Evolutionary conservation across 1,139 yeast species (phyloP).

Genomic region (Candida sp.): DNA sequence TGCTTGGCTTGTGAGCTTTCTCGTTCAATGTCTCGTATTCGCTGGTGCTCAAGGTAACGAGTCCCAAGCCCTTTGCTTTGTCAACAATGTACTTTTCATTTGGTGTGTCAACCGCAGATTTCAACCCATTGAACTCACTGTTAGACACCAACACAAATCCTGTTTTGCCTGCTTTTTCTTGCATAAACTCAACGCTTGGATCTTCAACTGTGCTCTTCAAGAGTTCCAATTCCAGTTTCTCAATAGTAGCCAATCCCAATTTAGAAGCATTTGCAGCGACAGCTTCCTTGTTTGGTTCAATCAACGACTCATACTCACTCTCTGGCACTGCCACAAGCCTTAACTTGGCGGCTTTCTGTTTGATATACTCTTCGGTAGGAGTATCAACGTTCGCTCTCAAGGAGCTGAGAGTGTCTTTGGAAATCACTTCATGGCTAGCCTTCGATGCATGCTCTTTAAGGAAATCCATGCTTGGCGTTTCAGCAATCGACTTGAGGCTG

Average conservation of each 20-base stretch:
- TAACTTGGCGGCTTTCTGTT: constrained; percentile 15
- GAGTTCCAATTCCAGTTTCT: constrained; percentile 14
- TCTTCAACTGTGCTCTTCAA: constrained; percentile 11
- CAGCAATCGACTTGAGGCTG: constrained; percentile 6
- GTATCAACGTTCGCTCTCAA: constrained; percentile 21
- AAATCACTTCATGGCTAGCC: constrained; percentile 15
- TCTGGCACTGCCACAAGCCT: constrained; percentile 25
- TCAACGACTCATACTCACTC: constrained; percentile 24
- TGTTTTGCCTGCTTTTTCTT: constrained; percentile 20
- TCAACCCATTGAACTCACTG: constrained; percentile 18
- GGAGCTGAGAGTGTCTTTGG: constrained; percentile 17
- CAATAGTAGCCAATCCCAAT: constrained; percentile 19
- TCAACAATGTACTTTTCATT: constrained; percentile 24
- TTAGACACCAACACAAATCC: constrained; percentile 22
- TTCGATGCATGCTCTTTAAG: constrained; percentile 18
- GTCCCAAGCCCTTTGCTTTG: constrained; percentile 19
- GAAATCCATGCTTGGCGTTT: constrained; percentile 24
- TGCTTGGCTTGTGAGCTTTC: constrained; percentile 15
- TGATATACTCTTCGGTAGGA: constrained; percentile 30
- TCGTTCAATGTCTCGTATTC: constrained; percentile 14
- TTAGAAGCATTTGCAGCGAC: constrained; percentile 18
- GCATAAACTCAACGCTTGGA: constrained; percentile 21
- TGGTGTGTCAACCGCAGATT: constrained; percentile 25
- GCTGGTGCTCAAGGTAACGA: constrained; percentile 15
- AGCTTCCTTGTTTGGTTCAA: constrained; percentile 24